A percentile compares a stretch with the other conserved stretches of the same genome.
These are phyloP conservation scores for Betula pendula DNA, from an alignment of 306 rosid species.

Conservation along the genomic window DNA sequence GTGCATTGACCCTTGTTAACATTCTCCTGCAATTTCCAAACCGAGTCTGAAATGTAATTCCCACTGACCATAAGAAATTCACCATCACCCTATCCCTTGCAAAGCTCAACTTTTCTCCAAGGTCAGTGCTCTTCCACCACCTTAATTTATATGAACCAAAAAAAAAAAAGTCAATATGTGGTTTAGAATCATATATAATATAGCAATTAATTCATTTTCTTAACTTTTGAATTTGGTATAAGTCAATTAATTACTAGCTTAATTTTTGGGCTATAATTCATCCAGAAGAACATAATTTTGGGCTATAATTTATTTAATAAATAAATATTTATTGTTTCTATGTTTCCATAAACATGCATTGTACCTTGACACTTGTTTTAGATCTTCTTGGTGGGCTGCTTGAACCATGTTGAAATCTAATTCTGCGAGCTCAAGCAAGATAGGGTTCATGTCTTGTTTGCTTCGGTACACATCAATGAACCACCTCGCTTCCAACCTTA, in stretches of 20 bases:
- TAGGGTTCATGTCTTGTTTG: not conserved
- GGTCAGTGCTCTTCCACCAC: constrained; percentile 14
- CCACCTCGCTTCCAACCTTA: constrained; percentile 23
- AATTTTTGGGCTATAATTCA: not conserved
- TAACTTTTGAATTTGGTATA: not conserved
- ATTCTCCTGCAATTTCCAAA: constrained; percentile 11
- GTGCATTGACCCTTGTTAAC: not conserved
- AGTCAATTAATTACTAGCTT: not conserved
- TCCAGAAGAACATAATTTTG: no score
- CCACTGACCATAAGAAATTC: constrained; percentile 13
- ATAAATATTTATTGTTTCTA: no score
- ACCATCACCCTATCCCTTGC: constrained; percentile 20
- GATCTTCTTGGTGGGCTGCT: constrained; percentile 8
- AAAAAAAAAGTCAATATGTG: no score
- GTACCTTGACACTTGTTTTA: constrained; percentile 13
- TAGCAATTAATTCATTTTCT: no score
- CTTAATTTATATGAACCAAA: not conserved
- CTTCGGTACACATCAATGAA: constrained; percentile 22
- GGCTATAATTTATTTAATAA: not conserved
- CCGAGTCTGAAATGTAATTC: not conserved
- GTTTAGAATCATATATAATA: not conserved
- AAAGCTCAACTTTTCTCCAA: constrained; percentile 21
- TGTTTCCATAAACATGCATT: not conserved
- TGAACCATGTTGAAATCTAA: constrained; percentile 13
- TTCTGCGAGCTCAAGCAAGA: constrained; percentile 9